Evolutionary conservation across 2,329 filamentous ascomycete genomes (phyloP), one percentile per base, ranked within the genome.

Genomic region (Fonsecaea nubica): DNA sequence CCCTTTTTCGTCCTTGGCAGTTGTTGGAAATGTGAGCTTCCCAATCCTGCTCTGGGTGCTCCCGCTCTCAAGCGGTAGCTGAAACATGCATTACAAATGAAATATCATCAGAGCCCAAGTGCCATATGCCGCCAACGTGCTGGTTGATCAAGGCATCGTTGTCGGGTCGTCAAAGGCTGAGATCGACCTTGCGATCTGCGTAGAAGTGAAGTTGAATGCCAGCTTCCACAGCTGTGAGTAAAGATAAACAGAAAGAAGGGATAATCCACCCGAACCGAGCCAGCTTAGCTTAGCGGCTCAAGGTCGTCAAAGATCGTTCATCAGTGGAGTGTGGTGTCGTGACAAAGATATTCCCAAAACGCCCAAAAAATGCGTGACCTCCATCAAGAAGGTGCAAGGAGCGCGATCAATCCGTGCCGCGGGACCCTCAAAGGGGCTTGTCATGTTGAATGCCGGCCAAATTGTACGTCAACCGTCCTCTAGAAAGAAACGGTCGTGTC

Each of bases 271-370:
- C 25, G 38, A 68, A 69, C 65, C 65, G 70, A 72, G 67, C 67
- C 69, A 66, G 63, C 62, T 62, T 66, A 58, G 70, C 57, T 57
- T 35, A 62, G 57, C 58, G 67, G 67, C 69, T 69, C 67, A 66
- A 72, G 61, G 65, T 72, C 70, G 50, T 71, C 42, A 68, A 67
- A 56, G 8, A 30, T 61, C 62, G 35, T 60, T 71, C 35, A 56
- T 69, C 58, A 66, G 58, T 64, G 68, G 67, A 68, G 58, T 50
- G 32, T 13, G 56, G 56, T 55, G 64, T 71, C 62, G 64, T 71
- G 48, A 66, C 63, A 67, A 67, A 63, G 33, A 56, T n/a, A 50
- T 61, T 54, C 60, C 61, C 50, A 61, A 56, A 69, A 66, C 67
- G 63, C 69, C 66, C 18, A 25, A 58, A 21, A 65, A 48, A 60